Evolutionary conservation across 1,284 basidiomycete genomes (phyloP).

Genomic region (Stygiomarasmius scandens): DNA sequence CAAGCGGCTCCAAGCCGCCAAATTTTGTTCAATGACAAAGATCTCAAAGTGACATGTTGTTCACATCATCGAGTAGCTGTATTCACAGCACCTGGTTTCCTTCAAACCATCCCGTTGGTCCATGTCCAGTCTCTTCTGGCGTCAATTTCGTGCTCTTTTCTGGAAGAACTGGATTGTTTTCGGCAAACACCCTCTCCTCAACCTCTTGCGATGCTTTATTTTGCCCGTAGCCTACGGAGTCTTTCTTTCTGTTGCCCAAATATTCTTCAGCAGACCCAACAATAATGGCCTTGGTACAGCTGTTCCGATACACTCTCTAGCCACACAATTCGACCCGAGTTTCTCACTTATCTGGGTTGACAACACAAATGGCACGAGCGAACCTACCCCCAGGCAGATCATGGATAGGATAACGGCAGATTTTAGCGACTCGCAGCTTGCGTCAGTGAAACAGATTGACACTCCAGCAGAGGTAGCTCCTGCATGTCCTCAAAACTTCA

Average conservation of each 20-base stretch:
- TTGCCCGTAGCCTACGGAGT: constrained; percentile 71
- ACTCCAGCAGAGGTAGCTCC: constrained; percentile 51
- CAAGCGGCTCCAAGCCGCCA: no score
- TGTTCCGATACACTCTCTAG: constrained; percentile 50
- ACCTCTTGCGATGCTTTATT: constrained; percentile 67
- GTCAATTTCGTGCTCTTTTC: constrained; percentile 64
- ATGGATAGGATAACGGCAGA: constrained; percentile 57
- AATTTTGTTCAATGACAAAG: no score
- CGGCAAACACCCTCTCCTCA: constrained; percentile 64
- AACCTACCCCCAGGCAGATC: constrained; percentile 55
- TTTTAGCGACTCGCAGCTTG: constrained; percentile 48
- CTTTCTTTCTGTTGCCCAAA: constrained; percentile 67
- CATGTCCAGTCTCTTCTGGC: constrained; percentile 49
- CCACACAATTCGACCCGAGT: constrained; percentile 52
- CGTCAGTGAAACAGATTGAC: constrained; percentile 49
- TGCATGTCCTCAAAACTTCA: constrained; percentile 76
- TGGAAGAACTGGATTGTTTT: constrained; percentile 80
- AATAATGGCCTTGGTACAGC: constrained; percentile 68
- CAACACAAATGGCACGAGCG: constrained; percentile 53
- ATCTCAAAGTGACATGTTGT: no score
- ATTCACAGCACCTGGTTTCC: no score
- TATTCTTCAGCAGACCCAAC: constrained; percentile 57
- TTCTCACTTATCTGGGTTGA: constrained; percentile 67
- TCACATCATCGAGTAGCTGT: no score
- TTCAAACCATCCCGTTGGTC: no score